Evolutionary conservation across 78 protist species (phyloP), one percentile per base, ranked within the genome.

Genomic region (Dictyostelium firmibasis): DNA sequence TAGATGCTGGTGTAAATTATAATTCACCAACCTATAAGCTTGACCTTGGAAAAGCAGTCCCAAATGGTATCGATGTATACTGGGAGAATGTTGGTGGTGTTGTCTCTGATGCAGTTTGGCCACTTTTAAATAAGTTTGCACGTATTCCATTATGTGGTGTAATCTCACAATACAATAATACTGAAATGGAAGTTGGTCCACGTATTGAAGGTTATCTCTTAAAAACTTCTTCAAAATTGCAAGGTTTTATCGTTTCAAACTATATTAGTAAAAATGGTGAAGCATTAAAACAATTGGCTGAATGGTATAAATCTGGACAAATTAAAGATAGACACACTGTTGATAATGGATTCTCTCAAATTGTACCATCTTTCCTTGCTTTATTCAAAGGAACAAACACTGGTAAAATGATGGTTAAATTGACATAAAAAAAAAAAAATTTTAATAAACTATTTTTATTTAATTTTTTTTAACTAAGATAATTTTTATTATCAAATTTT

Each of bases 61-160:
- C 96, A 47, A 85, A 93, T 35, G 96, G 97, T 64, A 53, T 96
- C 16, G 97, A 95, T 60, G 25, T 93, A 1, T 93, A 94, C 78
- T 96, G 89, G 76, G 97, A 96, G 41, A 96, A 96, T 83, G 97
- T 96, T 41, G 97, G 97, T 27, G 97, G 97, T 4, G 91, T 93
- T 23, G 81, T 72, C 8, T 76, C 77, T 18, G 95, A 96, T 29
- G 94, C 95, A 18, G 85, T 87, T 11, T 36, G 95, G 43, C 92
- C 81, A 50, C 18, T 60, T 14, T 27, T 93, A 14, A 83, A 81
- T 41, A 23, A 20, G 7, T 3, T 20, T 4, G 93, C 91, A 0
- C 18, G 96, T 16, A 74, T 93, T 27, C 92, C 84, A 38, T 29
- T 86, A 2, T 96, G 97, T 74, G 97, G 97, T 25, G 29, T 84